Conservation (phyloP, 371 early-diverging fungal genomes). For the Fennellomyces sp. region DNA sequence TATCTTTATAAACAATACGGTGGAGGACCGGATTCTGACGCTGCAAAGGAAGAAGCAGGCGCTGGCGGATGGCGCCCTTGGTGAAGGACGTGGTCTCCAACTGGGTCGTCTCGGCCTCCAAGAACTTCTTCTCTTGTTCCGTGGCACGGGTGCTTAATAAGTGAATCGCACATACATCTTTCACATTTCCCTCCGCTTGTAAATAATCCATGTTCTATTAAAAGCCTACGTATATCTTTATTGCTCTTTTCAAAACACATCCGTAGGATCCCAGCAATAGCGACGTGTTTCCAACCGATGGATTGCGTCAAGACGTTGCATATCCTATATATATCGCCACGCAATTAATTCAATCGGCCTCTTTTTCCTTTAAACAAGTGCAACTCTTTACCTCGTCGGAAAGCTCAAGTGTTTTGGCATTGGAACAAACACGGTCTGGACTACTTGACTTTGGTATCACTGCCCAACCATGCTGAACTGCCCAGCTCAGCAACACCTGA, state of each 20-base stretch:
- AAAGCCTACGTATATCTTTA: background rate
- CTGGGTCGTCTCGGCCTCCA: constrained; percentile 35
- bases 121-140: constrained; percentile 48
- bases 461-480: constrained; percentile 61
- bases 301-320: constrained; percentile 53
- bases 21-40: constrained; percentile 52
- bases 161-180: background rate
- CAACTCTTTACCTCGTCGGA: constrained; percentile 40
- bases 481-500: constrained; percentile 82
- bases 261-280: constrained; percentile 81
- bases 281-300: constrained; percentile 35
- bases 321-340: constrained; percentile 42
- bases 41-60: constrained; percentile 43
- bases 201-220: background rate
- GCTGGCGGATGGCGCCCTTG: constrained; percentile 43
- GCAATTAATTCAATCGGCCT: background rate
- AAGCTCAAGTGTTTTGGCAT: constrained; percentile 51
- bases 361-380: background rate
- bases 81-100: constrained; percentile 31
- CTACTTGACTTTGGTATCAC: constrained; percentile 73
- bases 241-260: constrained; percentile 21
- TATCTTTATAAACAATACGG: constrained; percentile 28
- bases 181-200: background rate
- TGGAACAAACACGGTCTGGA: constrained; percentile 53
- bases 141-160: constrained; percentile 27